These are phyloP conservation scores for Pezicula rhizophila DNA, from an alignment of 2,329 filamentous ascomycete genomes.

Conservation along the genomic window DNA sequence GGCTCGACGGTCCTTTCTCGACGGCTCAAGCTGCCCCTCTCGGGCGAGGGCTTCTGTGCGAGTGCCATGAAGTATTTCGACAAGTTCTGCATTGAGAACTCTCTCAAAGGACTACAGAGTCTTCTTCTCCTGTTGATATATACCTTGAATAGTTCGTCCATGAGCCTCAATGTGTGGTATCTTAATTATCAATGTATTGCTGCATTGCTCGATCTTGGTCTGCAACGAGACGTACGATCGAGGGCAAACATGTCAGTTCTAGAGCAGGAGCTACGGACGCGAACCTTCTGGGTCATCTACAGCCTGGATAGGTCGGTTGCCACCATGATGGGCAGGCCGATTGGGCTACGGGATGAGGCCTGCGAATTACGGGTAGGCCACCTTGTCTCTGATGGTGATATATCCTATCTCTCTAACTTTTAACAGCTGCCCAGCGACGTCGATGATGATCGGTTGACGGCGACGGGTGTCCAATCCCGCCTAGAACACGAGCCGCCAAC, in stretches of 20 bases:
- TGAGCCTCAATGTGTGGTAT: constrained; percentile 46
- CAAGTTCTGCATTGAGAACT: constrained; percentile 41
- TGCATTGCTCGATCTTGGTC: constrained; percentile 42
- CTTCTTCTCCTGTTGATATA: constrained; percentile 41
- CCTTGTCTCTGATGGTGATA: not conserved
- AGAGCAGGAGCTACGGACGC: constrained; percentile 47
- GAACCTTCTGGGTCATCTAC: constrained; percentile 50
- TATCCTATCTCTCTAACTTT: not conserved
- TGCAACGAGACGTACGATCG: constrained; percentile 42
- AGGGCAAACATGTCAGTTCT: constrained; percentile 37
- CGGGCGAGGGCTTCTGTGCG: constrained; percentile 42
- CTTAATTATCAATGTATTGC: constrained; percentile 50
- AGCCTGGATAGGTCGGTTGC: constrained; percentile 44
- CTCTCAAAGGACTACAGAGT: constrained; percentile 43
- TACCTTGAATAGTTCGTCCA: constrained; percentile 42
- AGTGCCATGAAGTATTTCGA: constrained; percentile 41
- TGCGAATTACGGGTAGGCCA: constrained; percentile 43
- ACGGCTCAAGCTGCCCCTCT: constrained; percentile 36
- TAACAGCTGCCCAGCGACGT: constrained; percentile 17
- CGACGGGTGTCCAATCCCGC: constrained; percentile 8
- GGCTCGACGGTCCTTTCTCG: constrained; percentile 39
- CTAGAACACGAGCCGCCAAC: constrained; percentile 13
- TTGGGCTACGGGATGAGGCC: constrained; percentile 48
- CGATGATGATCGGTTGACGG: constrained; percentile 9
- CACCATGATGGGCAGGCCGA: constrained; percentile 51